Conservation (phyloP, 768 basidiomycete species). For the Kwoniella dejecticola region DNA sequence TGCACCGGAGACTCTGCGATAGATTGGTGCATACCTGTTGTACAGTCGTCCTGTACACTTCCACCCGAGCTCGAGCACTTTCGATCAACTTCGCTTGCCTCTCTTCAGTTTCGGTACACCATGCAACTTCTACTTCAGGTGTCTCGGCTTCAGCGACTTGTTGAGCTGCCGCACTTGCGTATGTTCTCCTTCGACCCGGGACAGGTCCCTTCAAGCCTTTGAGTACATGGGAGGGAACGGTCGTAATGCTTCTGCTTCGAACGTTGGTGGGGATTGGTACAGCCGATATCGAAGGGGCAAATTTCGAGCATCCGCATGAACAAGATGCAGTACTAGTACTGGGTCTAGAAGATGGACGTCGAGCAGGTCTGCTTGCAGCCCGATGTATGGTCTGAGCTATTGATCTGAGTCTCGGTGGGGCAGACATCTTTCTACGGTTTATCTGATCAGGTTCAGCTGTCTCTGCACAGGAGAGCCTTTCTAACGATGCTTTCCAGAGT, state of each 20-base stretch:
- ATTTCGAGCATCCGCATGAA: conserved; percentile 18
- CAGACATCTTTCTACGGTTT: too few relatives aligned
- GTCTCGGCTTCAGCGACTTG: not conserved
- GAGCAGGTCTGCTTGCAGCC: too few relatives aligned
- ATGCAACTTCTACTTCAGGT: conserved; percentile 1
- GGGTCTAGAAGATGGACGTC: not conserved
- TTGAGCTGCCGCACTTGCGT: not conserved
- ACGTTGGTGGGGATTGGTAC: not conserved
- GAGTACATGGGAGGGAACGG: too few relatives aligned
- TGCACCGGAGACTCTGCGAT: too few relatives aligned
- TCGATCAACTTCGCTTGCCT: conserved; percentile 25
- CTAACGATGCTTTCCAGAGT: too few relatives aligned
- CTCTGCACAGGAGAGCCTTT: too few relatives aligned
- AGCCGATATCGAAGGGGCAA: conserved; percentile 12
- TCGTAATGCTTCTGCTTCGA: too few relatives aligned
- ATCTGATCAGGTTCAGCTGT: too few relatives aligned
- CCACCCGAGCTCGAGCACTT: conserved; percentile 17
- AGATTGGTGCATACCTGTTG: conserved; percentile 4
- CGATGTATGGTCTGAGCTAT: too few relatives aligned
- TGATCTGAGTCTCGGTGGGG: too few relatives aligned
- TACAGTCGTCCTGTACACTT: conserved; percentile 7
- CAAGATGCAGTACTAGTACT: not conserved
- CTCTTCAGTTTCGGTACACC: conserved; percentile 21
- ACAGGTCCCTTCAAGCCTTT: not conserved
- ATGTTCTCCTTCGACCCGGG: not conserved